Evolutionary conservation across 2,329 filamentous ascomycete species (phyloP).

Genomic region (Hypoxylon sp.): DNA sequence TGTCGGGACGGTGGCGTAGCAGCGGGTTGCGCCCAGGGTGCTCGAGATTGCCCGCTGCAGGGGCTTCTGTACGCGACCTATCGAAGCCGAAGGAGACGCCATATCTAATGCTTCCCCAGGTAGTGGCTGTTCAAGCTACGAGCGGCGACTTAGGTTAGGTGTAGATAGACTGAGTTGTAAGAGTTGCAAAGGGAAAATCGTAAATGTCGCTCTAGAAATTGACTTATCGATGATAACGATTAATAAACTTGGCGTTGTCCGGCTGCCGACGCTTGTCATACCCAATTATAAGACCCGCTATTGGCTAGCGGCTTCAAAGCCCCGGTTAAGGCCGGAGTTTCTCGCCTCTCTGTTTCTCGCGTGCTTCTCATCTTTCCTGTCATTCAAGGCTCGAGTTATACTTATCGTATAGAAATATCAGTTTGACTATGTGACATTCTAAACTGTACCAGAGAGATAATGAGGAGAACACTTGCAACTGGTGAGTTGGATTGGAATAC

Average conservation of each 20-base stretch:
- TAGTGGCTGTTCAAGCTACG: neutral
- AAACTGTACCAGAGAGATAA: no score
- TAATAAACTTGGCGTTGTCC: neutral
- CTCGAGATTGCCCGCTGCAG: constrained; percentile 41
- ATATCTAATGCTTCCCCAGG: constrained; percentile 36
- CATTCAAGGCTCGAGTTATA: no score
- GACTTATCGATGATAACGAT: constrained; percentile 20
- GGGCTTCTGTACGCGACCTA: constrained; percentile 42
- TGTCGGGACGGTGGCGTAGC: constrained; percentile 45
- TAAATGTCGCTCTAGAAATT: constrained; percentile 4
- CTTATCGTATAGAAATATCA: no score
- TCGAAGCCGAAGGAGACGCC: constrained; percentile 40
- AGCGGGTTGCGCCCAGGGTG: constrained; percentile 30
- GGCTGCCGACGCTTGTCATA: constrained; percentile 31
- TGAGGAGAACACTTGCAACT: no score
- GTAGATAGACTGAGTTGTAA: neutral
- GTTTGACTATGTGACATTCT: no score
- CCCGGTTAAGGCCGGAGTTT: constrained; percentile 30
- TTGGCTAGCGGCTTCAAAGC: constrained; percentile 19
- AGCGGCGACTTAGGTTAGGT: neutral
- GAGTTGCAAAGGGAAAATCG: no score
- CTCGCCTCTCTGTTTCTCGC: neutral
- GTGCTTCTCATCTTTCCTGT: no score
- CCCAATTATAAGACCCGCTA: constrained; percentile 29
- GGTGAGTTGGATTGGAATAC: no score